Conservation (phyloP, 1,139 yeast species). For the Lipomyces yarrowii region DNA sequence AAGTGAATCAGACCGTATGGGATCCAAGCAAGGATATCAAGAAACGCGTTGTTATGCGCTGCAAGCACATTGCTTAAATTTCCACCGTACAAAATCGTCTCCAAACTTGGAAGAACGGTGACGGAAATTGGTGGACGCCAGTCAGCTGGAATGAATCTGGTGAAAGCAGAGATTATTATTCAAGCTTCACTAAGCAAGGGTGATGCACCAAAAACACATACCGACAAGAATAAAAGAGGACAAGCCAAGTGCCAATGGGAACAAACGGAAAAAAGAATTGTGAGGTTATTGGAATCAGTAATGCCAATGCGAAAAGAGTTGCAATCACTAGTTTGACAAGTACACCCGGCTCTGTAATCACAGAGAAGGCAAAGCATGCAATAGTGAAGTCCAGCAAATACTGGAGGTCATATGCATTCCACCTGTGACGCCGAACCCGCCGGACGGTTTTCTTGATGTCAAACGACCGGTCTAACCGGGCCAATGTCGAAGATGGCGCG, state of each 20-base stretch:
- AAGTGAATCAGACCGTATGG: conserved; percentile 94
- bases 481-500: conserved; percentile 23
- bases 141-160: conserved; percentile 62
- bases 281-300: conserved; percentile 73
- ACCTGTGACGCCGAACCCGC: conserved; percentile 55
- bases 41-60: conserved; percentile 61
- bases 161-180: neutral
- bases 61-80: conserved; percentile 86
- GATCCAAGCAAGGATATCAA: conserved; percentile 88
- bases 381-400: conserved; percentile 49
- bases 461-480: conserved; percentile 26
- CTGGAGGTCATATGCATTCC: conserved; percentile 43
- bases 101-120: conserved; percentile 88
- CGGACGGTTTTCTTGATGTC: conserved; percentile 53
- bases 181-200: neutral
- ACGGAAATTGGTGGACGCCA: conserved; percentile 91
- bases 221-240: conserved; percentile 76
- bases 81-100: conserved; percentile 91
- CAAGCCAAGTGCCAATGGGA: conserved; percentile 87
- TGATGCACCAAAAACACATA: neutral
- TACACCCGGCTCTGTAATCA: conserved; percentile 57
- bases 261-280: conserved; percentile 85
- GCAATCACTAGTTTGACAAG: conserved; percentile 40
- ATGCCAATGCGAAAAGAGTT: conserved; percentile 43
- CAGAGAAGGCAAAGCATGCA: conserved; percentile 52